phyloP scores from a whole-genome alignment of 2,329 filamentous ascomycete species.

The Mariannaea sp. region DNA sequence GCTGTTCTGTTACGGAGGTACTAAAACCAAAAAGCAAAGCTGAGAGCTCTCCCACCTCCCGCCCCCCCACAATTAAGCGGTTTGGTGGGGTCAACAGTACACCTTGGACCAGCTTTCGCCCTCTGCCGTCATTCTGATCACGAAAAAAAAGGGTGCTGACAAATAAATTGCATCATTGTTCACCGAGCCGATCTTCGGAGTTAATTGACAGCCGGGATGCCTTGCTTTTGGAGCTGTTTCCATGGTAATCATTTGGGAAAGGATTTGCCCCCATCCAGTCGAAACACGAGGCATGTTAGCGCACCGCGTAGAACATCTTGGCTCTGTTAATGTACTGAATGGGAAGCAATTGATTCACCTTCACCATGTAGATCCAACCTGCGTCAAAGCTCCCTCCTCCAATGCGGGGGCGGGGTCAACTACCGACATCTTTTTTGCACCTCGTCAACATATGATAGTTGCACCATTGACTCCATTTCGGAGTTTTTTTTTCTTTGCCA shows the following conservation, averaged over 20 bases:
- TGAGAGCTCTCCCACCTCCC: conserved; percentile 16
- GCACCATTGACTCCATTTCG: background rate
- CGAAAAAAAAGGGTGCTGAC: conserved; percentile 28
- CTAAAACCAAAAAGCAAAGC: background rate
- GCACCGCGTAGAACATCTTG: too few species aligned
- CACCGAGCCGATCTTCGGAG: conserved; percentile 30
- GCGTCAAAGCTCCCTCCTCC: conserved; percentile 2
- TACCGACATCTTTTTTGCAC: background rate
- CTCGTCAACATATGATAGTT: too few species aligned
- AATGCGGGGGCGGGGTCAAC: conserved; percentile 8
- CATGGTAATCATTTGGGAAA: background rate
- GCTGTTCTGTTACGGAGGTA: too few species aligned
- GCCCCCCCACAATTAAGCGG: conserved; percentile 12
- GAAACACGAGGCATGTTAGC: background rate
- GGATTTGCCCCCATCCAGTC: background rate
- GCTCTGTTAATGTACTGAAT: too few species aligned
- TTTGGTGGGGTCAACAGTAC: conserved; percentile 27
- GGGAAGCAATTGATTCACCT: too few species aligned
- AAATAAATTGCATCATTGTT: conserved; percentile 37
- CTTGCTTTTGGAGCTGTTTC: background rate
- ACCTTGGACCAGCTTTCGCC: conserved; percentile 30
- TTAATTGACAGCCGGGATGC: background rate
- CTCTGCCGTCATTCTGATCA: conserved; percentile 34
- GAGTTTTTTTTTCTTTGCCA: background rate
- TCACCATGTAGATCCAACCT: conserved; percentile 8